Evolutionary conservation across 2,329 filamentous ascomycete genomes (phyloP).

Genomic region (Rosellinia necatrix): DNA sequence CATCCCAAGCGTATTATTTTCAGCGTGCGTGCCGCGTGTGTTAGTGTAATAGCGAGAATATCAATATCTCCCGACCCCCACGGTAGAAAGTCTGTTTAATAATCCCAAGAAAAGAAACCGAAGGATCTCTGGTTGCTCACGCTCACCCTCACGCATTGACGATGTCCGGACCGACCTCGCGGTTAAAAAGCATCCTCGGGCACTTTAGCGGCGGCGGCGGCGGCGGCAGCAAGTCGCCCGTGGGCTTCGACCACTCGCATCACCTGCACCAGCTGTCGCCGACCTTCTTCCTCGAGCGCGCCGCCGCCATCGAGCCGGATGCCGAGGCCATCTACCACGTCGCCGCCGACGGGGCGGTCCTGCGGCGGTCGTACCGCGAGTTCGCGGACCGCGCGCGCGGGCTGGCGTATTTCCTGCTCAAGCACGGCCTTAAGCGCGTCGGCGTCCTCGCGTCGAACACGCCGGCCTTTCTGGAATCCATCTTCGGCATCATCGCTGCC

Average conservation of each 20-base stretch:
- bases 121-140: no score
- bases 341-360: conserved; percentile 73
- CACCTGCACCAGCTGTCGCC: conserved; percentile 83
- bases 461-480: conserved; percentile 87
- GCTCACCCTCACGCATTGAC: no score
- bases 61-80: no score
- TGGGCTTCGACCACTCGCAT: conserved; percentile 51
- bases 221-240: conserved; percentile 39
- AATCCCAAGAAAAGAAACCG: no score
- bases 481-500: conserved; percentile 84
- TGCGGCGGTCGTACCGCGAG: conserved; percentile 79
- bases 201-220: conserved; percentile 50
- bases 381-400: conserved; percentile 86
- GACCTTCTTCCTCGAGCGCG: conserved; percentile 83
- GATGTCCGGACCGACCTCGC: conserved; percentile 69
- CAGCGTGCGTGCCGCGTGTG: not conserved
- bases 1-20: no score
- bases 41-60: not conserved
- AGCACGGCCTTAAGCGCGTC: conserved; percentile 73
- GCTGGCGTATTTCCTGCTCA: conserved; percentile 83
- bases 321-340: conserved; percentile 85
- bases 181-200: conserved; percentile 61
- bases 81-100: no score
- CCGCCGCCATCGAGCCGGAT: conserved; percentile 85
- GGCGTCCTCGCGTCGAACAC: conserved; percentile 92